Evolutionary conservation across 75 land plant species (phyloP).

Genomic region (Ceratopteris richardii): DNA sequence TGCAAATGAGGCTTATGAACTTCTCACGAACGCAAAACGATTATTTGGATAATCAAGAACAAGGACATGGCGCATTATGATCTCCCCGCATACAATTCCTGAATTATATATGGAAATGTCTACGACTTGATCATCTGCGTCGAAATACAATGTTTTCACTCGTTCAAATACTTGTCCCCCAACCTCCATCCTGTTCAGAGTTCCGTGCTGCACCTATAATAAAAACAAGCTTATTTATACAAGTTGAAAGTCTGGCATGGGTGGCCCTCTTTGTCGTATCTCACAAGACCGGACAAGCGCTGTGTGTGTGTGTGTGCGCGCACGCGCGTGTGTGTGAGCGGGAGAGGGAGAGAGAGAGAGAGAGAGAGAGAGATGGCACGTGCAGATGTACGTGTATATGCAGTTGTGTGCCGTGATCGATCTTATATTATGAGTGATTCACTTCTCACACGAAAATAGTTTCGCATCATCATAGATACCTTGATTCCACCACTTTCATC

Average conservation of each 20-base stretch:
- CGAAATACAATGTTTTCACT: constrained; percentile 20
- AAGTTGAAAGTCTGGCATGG: neutral
- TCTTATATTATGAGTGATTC: no score
- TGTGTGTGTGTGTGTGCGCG: no score
- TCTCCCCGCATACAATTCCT: constrained; percentile 26
- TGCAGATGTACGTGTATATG: no score
- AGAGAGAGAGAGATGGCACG: no score
- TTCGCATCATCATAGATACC: neutral
- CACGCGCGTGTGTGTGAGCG: no score
- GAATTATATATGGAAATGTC: constrained; percentile 25
- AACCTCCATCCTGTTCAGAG: constrained; percentile 13
- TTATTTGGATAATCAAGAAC: constrained; percentile 19
- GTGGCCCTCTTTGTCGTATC: no score
- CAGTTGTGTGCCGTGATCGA: no score
- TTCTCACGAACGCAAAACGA: constrained; percentile 12
- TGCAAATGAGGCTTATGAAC: no score
- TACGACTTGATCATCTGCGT: constrained; percentile 12
- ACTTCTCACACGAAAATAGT: neutral
- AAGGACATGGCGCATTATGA: constrained; percentile 9
- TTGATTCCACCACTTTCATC: neutral
- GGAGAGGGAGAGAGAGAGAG: no score
- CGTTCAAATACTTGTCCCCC: constrained; percentile 13
- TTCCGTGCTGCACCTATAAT: constrained; percentile 18
- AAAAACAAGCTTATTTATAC: neutral
- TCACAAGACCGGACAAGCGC: no score